Conservation (phyloP, 2,329 filamentous ascomycete species). For the Bipolaris bicolor region DNA sequence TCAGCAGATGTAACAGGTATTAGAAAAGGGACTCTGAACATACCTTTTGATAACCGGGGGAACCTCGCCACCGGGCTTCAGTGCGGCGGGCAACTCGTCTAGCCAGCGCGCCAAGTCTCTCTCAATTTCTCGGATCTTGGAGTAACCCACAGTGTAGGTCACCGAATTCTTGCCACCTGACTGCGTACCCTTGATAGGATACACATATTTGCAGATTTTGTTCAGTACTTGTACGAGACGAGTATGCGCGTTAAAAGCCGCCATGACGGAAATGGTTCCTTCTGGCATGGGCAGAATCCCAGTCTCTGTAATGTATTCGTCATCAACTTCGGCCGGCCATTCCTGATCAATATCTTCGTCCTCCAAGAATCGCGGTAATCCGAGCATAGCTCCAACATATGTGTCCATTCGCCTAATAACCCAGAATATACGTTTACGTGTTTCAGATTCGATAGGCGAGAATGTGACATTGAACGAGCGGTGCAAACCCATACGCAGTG, state of each 20-base stretch:
- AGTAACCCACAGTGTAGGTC: slow-evolving; percentile 68
- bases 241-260: slow-evolving; percentile 66
- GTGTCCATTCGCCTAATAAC: slow-evolving; percentile 59
- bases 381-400: slow-evolving; percentile 59
- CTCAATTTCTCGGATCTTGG: slow-evolving; percentile 69
- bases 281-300: slow-evolving; percentile 61
- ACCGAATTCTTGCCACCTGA: slow-evolving; percentile 49
- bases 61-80: slow-evolving; percentile 80
- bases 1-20: neutral
- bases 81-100: slow-evolving; percentile 71
- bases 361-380: slow-evolving; percentile 56
- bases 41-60: slow-evolving; percentile 77
- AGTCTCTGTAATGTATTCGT: slow-evolving; percentile 58
- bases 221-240: slow-evolving; percentile 62
- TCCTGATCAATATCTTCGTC: slow-evolving; percentile 59
- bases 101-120: slow-evolving; percentile 68
- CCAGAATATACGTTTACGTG: slow-evolving; percentile 60
- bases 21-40: slow-evolving; percentile 36
- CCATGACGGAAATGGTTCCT: slow-evolving; percentile 62
- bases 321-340: slow-evolving; percentile 55
- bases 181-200: slow-evolving; percentile 63
- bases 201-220: slow-evolving; percentile 69
- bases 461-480: slow-evolving; percentile 56
- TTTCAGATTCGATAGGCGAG: slow-evolving; percentile 57
- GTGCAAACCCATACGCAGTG: slow-evolving; percentile 59